Conservation (phyloP, 2,329 filamentous ascomycete species). For the Fusarium chuoi region DNA sequence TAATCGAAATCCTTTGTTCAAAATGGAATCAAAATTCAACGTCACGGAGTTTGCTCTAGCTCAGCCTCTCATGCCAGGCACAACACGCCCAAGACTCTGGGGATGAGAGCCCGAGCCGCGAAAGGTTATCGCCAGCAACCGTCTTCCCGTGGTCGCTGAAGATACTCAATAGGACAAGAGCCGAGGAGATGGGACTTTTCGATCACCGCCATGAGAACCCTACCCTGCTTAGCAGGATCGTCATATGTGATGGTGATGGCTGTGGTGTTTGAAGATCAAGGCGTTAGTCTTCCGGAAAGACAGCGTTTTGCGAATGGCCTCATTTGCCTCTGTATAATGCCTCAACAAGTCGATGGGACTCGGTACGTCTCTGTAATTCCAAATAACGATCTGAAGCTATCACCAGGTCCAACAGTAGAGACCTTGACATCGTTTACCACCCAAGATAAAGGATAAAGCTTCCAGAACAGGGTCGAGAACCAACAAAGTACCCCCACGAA, state of each 20-base stretch:
- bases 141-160: background rate
- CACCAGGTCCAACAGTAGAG: background rate
- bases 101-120: background rate
- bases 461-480: constrained; percentile 18
- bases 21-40: background rate
- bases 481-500: background rate
- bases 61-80: constrained; percentile 13
- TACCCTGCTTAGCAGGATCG: background rate
- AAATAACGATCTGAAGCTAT: constrained; percentile 13
- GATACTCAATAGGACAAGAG: background rate
- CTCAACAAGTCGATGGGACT: background rate
- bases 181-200: background rate
- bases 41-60: background rate
- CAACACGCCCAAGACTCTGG: background rate
- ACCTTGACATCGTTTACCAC: background rate
- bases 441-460: background rate
- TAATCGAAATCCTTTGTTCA: too few relatives aligned
- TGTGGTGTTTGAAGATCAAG: background rate
- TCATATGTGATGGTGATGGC: background rate
- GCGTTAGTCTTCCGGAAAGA: constrained; percentile 9
- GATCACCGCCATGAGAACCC: background rate
- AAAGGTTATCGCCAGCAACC: constrained; percentile 18
- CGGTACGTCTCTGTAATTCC: background rate
- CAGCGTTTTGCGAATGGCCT: constrained; percentile 1
- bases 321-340: background rate